phyloP scores from a whole-genome alignment of 2,329 filamentous ascomycete species.

The Seiridium cupressi region DNA sequence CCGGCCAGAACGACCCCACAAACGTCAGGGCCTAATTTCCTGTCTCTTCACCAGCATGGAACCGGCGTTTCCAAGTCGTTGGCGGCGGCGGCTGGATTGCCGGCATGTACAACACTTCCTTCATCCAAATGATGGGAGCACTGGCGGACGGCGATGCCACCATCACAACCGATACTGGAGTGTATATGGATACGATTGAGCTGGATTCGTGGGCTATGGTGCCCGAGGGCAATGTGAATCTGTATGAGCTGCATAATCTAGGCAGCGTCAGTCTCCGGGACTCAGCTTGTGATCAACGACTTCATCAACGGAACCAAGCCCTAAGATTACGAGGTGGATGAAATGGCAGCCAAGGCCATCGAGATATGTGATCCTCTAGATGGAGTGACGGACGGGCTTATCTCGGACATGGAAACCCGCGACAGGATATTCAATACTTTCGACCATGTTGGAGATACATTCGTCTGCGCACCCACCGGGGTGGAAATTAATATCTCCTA shows the following conservation, averaged over 20 bases:
- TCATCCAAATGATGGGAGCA: conserved; percentile 16
- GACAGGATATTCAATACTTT: neutral
- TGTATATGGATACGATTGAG: conserved; percentile 5
- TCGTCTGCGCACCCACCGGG: neutral
- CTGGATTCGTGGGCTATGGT: conserved; percentile 13
- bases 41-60: conserved; percentile 18
- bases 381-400: neutral
- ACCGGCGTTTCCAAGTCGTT: conserved; percentile 25
- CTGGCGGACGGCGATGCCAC: conserved; percentile 24
- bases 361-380: neutral
- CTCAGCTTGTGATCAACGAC: neutral
- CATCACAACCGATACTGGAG: conserved; percentile 24
- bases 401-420: neutral
- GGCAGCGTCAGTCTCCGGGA: conserved; percentile 23
- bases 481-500: neutral
- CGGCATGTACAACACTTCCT: conserved; percentile 16
- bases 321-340: neutral
- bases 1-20: neutral
- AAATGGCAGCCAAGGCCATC: conserved; percentile 5
- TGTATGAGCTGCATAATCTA: conserved; percentile 22
- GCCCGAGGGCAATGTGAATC: conserved; percentile 22
- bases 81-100: conserved; percentile 29
- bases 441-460: neutral
- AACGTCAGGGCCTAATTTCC: neutral
- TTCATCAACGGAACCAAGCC: neutral